A percentile compares a stretch with the other conserved stretches of the same genome.
Evolutionary conservation across 2,329 filamentous ascomycete species (phyloP).

Genomic region (Penicillium occitanis): DNA sequence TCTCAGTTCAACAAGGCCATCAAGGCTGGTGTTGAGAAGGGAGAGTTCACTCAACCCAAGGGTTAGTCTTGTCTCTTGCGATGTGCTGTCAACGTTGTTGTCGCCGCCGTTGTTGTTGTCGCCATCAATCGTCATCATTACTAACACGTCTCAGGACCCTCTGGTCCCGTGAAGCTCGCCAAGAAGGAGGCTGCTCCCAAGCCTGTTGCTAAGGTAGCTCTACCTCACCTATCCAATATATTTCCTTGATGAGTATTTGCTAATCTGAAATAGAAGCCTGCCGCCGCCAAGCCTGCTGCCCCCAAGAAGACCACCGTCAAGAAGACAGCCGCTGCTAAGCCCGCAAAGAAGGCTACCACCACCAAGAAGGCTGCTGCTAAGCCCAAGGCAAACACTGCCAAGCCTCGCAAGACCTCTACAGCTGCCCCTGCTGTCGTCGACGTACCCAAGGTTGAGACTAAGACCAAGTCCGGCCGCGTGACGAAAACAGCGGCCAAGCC

Average conservation of each 20-base stretch:
- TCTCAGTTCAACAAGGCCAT: slow-evolving; percentile 84
- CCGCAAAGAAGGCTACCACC: slow-evolving; percentile 46
- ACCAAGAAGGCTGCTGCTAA: slow-evolving; percentile 55
- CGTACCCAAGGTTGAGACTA: slow-evolving; percentile 68
- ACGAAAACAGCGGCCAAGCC: slow-evolving; percentile 48
- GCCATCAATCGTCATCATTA: background rate
- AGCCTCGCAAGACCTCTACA: slow-evolving; percentile 54
- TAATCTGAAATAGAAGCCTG: slow-evolving; percentile 38
- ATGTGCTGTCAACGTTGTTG: background rate
- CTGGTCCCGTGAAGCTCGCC: slow-evolving; percentile 87
- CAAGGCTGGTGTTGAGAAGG: slow-evolving; percentile 78
- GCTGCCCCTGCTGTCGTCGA: slow-evolving; percentile 65
- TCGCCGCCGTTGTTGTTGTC: background rate
- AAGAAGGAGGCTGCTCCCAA: slow-evolving; percentile 64
- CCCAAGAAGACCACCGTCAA: slow-evolving; percentile 55
- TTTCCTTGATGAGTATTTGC: background rate
- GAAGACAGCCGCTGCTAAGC: slow-evolving; percentile 45
- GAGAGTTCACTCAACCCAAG: slow-evolving; percentile 86
- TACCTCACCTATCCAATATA: background rate
- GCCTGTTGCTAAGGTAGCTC: slow-evolving; percentile 41
- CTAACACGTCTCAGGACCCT: slow-evolving; percentile 61
- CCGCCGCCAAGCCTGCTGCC: slow-evolving; percentile 41
- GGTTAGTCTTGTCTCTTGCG: slow-evolving; percentile 56
- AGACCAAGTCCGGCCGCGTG: slow-evolving; percentile 85
- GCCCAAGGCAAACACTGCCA: slow-evolving; percentile 54